Conservation (phyloP, 1,284 basidiomycete genomes). For the Pseudomicrostroma phylloplanum region DNA sequence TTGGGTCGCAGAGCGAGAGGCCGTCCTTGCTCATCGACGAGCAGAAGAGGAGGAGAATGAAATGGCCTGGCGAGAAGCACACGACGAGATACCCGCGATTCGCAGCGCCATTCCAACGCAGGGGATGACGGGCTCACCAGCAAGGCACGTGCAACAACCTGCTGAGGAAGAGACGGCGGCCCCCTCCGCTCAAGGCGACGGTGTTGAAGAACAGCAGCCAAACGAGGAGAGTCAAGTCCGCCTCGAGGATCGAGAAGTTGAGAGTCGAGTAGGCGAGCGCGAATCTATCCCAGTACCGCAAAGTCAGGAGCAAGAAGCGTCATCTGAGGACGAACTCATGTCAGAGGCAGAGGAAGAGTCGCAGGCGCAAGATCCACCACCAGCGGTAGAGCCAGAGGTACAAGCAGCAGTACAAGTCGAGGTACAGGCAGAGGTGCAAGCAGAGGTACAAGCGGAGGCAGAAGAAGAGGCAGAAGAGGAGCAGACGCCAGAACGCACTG, state of each 20-base stretch:
- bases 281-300: too few species aligned
- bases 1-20: background rate
- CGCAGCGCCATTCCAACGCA: background rate
- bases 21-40: background rate
- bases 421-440: background rate
- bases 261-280: background rate
- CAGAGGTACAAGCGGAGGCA: background rate
- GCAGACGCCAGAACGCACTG: background rate
- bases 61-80: background rate
- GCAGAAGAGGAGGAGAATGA: constrained; percentile 7
- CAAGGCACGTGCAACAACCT: background rate
- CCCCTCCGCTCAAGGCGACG: background rate
- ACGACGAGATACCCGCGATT: background rate
- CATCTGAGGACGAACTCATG: background rate
- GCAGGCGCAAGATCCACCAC: background rate
- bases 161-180: background rate
- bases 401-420: background rate
- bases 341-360: background rate
- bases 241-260: background rate
- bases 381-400: background rate
- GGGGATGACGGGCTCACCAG: background rate
- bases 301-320: background rate
- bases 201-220: background rate
- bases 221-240: background rate
- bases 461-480: background rate